Evolutionary conservation across 208 protist genomes (phyloP), one percentile per base, ranked within the genome.

Genomic region (Tetramitus jugosus): DNA sequence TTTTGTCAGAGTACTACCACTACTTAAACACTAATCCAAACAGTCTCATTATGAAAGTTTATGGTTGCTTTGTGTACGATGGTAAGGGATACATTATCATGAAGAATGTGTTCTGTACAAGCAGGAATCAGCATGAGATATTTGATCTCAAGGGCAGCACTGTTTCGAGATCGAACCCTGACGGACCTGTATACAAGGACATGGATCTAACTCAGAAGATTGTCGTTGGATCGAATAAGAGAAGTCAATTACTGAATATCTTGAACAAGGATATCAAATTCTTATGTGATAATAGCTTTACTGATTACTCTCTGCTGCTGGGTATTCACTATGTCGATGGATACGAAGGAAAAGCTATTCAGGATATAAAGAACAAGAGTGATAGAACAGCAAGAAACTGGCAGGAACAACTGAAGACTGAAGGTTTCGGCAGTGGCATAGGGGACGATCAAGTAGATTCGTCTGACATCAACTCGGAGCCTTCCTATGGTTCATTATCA

Each of bases 91-190:
- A 35, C 20, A 49, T 71, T 42, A 40, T 71, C 0, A 71, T 49
- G 39, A 10, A 39, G 33, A 71, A 49, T 46, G 17, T 71, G 17
- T 71, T 71, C 23, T n/a, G 14, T 2, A 29, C 35, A 26, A 42
- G 7, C 3, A 45, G 10, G 17, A 3, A 10, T 8, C 3, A 62
- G 6, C 0, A 62, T 0, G 74, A 62, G 23, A 35, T 77, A 4
- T 77, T 62, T 53, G 74, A 77, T 53, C 39, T 77, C 8, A 77
- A 77, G 37, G 74, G 74, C n/a, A 37, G 23, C 0, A 77, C 42
- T 31, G 10, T 46, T 10, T 17, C 29, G 3, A 45, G 74, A 49
- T 45, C 20, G 3, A 62, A 33, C 37, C 74, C 74, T n/a, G 23
- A 65, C 7, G 74, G 42, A 46, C 26, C 6, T 31, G 17, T 42